These are phyloP conservation scores for Syncephalastrum racemosum DNA, from an alignment of 371 early-diverging fungal genomes.

Conservation along the genomic window DNA sequence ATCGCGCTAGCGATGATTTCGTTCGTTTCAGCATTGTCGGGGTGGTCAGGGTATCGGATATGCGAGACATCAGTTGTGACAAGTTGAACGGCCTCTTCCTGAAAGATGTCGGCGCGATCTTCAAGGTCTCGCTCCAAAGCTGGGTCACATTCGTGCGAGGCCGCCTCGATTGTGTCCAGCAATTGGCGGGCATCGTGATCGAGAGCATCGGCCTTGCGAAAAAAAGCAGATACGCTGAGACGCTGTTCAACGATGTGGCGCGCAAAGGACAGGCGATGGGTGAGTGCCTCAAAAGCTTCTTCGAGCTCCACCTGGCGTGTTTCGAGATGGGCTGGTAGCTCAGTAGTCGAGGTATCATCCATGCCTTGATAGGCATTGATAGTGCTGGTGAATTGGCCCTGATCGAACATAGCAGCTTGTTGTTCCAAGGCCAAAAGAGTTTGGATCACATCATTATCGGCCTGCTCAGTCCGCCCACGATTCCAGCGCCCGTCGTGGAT, in stretches of 20 bases:
- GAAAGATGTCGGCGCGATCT: slow-evolving; percentile 31
- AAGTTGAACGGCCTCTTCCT: slow-evolving; percentile 32
- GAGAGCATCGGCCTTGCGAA: slow-evolving; percentile 25
- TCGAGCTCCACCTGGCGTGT: slow-evolving; percentile 46
- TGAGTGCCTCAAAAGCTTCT: slow-evolving; percentile 38
- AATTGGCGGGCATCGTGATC: no score
- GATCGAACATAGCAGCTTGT: slow-evolving; percentile 33
- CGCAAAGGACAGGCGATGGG: slow-evolving; percentile 39
- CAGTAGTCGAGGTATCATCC: slow-evolving; percentile 39
- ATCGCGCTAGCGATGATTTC: slow-evolving; percentile 32
- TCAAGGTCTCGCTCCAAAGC: slow-evolving; percentile 32
- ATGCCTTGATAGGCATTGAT: slow-evolving; percentile 48
- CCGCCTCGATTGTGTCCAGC: no score
- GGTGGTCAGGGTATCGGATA: slow-evolving; percentile 37
- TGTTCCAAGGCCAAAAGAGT: slow-evolving; percentile 33
- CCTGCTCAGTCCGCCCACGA: slow-evolving; percentile 1
- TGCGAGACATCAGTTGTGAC: slow-evolving; percentile 28
- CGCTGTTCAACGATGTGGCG: slow-evolving; percentile 48
- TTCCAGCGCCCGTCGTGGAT: slow-evolving; percentile 35
- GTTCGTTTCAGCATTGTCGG: slow-evolving; percentile 34
- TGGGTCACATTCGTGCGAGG: slow-evolving; percentile 13
- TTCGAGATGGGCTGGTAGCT: slow-evolving; percentile 43
- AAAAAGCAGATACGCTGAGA: slow-evolving; percentile 35
- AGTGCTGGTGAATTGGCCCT: slow-evolving; percentile 36
- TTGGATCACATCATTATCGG: slow-evolving; percentile 18